Percentiles rank a stretch among this genome's conserved stretches.
These are phyloP conservation scores for Penicilliopsis zonata DNA, from an alignment of 495 filamentous ascomycete genomes.

Conservation along the genomic window DNA sequence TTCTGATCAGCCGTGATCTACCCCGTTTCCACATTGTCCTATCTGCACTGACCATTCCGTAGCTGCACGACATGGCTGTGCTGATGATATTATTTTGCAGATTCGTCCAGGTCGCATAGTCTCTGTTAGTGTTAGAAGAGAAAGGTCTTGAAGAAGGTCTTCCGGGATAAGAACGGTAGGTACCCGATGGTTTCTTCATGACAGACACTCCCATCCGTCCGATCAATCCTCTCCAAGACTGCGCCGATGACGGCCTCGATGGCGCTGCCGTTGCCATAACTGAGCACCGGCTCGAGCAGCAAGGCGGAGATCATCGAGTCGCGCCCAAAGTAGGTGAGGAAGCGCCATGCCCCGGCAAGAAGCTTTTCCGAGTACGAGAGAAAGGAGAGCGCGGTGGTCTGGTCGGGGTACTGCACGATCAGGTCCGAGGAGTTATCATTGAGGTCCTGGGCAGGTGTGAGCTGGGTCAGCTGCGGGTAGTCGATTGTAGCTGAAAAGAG, in stretches of 20 bases:
- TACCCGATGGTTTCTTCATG: slow-evolving; percentile 55
- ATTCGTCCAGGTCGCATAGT: slow-evolving; percentile 51
- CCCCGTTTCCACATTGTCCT: too few species aligned
- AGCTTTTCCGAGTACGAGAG: slow-evolving; percentile 51
- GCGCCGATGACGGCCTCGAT: slow-evolving; percentile 49
- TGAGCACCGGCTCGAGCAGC: slow-evolving; percentile 44
- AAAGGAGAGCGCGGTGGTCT: slow-evolving; percentile 45
- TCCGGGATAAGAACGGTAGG: slow-evolving; percentile 3
- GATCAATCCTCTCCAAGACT: slow-evolving; percentile 47
- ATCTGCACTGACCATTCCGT: slow-evolving; percentile 37
- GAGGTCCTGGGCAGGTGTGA: slow-evolving; percentile 35
- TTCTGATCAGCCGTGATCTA: neutral
- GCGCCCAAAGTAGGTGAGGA: slow-evolving; percentile 55
- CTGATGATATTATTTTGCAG: slow-evolving; percentile 37
- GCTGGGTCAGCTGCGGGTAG: slow-evolving; percentile 47
- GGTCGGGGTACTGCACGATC: slow-evolving; percentile 28
- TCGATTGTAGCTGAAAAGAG: slow-evolving; percentile 45
- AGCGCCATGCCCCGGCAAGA: slow-evolving; percentile 53
- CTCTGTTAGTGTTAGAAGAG: slow-evolving; percentile 15
- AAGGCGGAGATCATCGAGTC: slow-evolving; percentile 51
- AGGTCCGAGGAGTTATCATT: slow-evolving; percentile 32
- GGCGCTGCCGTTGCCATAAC: slow-evolving; percentile 39
- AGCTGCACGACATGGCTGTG: slow-evolving; percentile 43
- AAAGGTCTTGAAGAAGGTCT: neutral
- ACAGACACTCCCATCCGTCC: slow-evolving; percentile 44